Conservation (phyloP, 208 protist species). For the Trypanosoma platydactyli region DNA sequence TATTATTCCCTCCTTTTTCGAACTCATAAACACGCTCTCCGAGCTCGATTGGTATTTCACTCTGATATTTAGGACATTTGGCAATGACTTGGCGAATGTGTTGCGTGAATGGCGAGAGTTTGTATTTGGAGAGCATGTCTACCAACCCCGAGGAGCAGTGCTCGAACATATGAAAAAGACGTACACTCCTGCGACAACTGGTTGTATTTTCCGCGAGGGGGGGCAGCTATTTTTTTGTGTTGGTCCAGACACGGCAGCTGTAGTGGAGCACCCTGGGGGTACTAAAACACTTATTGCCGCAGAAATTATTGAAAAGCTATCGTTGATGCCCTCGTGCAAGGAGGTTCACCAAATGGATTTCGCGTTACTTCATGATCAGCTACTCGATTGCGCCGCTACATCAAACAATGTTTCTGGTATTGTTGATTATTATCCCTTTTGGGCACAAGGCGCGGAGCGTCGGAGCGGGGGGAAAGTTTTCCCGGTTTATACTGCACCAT, state of each 20-base stretch:
- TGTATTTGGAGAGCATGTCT: constrained; percentile 63
- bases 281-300: constrained; percentile 24
- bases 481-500: constrained; percentile 35
- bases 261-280: constrained; percentile 26
- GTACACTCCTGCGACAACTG: constrained; percentile 52
- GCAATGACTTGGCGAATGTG: constrained; percentile 70
- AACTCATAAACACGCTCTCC: constrained; percentile 77
- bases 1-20: constrained; percentile 89
- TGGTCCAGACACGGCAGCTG: constrained; percentile 56
- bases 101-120: constrained; percentile 82
- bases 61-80: constrained; percentile 89
- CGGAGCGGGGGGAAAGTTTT: constrained; percentile 84
- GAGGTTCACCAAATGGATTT: constrained; percentile 53
- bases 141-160: constrained; percentile 54
- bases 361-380: constrained; percentile 38
- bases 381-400: constrained; percentile 51
- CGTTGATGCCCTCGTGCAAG: constrained; percentile 43
- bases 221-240: constrained; percentile 72
- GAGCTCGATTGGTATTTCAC: constrained; percentile 81
- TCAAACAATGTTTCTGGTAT: constrained; percentile 75
- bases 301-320: constrained; percentile 36
- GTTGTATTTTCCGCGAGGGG: constrained; percentile 62
- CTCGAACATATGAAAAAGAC: constrained; percentile 43
- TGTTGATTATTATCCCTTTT: constrained; percentile 89
- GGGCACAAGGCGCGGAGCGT: constrained; percentile 76